Conservation (phyloP, 192 early-diverging fungal genomes). For the Linnemannia exigua region DNA sequence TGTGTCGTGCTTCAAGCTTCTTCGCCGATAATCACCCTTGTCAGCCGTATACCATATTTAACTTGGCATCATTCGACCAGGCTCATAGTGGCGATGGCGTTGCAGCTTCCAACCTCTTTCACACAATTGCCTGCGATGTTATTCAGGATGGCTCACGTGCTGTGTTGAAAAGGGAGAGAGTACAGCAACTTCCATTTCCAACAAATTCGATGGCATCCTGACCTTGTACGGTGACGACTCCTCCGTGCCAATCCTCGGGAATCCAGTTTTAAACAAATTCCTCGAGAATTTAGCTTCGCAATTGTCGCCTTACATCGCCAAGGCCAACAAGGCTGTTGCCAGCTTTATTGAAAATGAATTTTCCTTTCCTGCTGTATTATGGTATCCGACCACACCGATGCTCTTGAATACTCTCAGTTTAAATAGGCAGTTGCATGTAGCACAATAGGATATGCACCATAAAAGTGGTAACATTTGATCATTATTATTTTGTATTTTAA, state of each 20-base stretch:
- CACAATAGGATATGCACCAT: too few species aligned
- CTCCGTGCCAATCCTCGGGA: conserved; percentile 18
- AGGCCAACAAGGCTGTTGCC: conserved; percentile 22
- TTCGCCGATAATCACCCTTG: conserved; percentile 24
- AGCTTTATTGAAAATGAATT: conserved; percentile 17
- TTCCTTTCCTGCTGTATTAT: too few species aligned
- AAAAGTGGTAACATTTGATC: too few species aligned
- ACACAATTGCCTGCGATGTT: conserved; percentile 26
- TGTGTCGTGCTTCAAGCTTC: conserved; percentile 24
- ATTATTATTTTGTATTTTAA: too few species aligned
- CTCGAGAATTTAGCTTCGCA: conserved; percentile 12
- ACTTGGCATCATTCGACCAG: conserved; percentile 23
- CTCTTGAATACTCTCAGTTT: too few species aligned
- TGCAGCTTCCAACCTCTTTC: conserved; percentile 31
- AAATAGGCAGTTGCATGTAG: too few species aligned
- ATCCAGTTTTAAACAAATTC: conserved; percentile 18
- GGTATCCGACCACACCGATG: too few species aligned
- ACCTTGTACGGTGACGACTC: neutral
- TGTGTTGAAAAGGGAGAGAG: conserved; percentile 14
- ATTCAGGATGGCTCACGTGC: conserved; percentile 12
- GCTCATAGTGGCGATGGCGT: conserved; percentile 11
- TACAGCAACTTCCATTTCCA: conserved; percentile 14
- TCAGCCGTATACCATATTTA: conserved; percentile 34
- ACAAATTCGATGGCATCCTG: conserved; percentile 28
- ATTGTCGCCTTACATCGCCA: conserved; percentile 19